Percentiles rank a stretch among this genome's conserved stretches.
Conservation (phyloP, 371 early-diverging fungal genomes). For the Rhizomucor miehei region DNA sequence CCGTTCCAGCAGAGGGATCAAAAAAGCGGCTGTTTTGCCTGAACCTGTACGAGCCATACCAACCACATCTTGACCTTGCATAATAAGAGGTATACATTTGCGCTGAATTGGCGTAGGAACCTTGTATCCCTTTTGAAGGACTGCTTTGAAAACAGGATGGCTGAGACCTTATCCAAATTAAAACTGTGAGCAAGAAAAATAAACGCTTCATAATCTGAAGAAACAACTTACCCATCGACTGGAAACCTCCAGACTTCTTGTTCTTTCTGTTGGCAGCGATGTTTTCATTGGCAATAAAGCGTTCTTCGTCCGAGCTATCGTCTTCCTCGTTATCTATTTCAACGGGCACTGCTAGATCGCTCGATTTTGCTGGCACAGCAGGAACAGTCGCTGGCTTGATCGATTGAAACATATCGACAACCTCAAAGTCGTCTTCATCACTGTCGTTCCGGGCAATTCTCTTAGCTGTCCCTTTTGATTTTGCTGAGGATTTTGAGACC, state of each 20-base stretch:
- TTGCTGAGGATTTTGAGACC: no score
- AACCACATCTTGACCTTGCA: constrained; percentile 92
- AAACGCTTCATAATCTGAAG: neutral
- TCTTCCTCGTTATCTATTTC: constrained; percentile 28
- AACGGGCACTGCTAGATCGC: neutral
- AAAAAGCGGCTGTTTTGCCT: constrained; percentile 98
- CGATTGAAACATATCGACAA: constrained; percentile 14
- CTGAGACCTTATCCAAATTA: constrained; percentile 65
- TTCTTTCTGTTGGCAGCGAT: constrained; percentile 80
- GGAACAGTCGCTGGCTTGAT: constrained; percentile 11
- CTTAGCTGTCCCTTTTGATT: no score
- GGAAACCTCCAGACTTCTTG: constrained; percentile 95
- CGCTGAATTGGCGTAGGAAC: constrained; percentile 99
- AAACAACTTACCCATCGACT: constrained; percentile 82
- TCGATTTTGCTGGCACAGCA: constrained; percentile 4
- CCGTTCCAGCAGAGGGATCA: constrained; percentile 92
- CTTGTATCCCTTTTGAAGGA: constrained; percentile 90
- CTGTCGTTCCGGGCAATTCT: no score
- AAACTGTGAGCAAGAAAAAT: neutral
- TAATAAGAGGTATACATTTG: constrained; percentile 89
- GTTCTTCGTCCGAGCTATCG: constrained; percentile 37
- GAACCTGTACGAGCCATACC: constrained; percentile 99
- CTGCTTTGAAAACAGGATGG: constrained; percentile 78
- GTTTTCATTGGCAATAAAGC: constrained; percentile 50
- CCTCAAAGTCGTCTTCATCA: constrained; percentile 5